Base-by-base conservation (phyloP, 306 rosid genomes). In the Castanea sativa region DNA sequence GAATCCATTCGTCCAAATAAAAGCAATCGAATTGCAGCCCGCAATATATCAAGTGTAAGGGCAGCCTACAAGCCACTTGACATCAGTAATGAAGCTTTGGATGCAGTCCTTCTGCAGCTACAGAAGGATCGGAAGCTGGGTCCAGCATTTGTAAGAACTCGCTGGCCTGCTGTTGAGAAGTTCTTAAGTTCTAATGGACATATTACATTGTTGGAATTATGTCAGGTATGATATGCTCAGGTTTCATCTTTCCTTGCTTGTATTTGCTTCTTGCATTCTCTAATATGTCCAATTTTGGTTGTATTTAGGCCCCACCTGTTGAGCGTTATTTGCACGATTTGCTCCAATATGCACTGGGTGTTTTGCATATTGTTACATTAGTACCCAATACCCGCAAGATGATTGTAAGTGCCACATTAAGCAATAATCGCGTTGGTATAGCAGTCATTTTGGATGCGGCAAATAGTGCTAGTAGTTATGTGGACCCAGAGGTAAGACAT, bases 361-460 rank as follows among this genome's bases (percentile, higher is more conserved):
- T 96, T 76, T 86, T 96, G 69, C 99, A 96, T 79, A 90, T 96
- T 77, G 94, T 93, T 82, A 91, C 99, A 16, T 79, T 96, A 83
- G 98, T 96, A 38, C 98, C 97, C 59, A 89, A 81, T 86, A 93
- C 98, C 84, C 99, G 99, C 56, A 93, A 88, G 89, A 89, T 90
- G 97, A 91, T 96, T 29, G 93, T 91, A 29, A 93, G 81, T 90
- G 85, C 92, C 9, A 96, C 97, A 69, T 86, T 96, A 79, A 96
- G 99, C 88, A 96, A 92, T 80, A 93, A 89, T 61, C 96, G 96
- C 76, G 91, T 86, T 70, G 98, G 97, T 81, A 85, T 91, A 79
- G 96, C 98, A 9, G 94, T 96, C 79, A 93, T 96, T 79, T 85
- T 96, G 92, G 99, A 96, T 87, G 99, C 99, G 67, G 99, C 99